Base-by-base conservation (phyloP, 2,329 filamentous ascomycete genomes). In the Scorias spongiosa region DNA sequence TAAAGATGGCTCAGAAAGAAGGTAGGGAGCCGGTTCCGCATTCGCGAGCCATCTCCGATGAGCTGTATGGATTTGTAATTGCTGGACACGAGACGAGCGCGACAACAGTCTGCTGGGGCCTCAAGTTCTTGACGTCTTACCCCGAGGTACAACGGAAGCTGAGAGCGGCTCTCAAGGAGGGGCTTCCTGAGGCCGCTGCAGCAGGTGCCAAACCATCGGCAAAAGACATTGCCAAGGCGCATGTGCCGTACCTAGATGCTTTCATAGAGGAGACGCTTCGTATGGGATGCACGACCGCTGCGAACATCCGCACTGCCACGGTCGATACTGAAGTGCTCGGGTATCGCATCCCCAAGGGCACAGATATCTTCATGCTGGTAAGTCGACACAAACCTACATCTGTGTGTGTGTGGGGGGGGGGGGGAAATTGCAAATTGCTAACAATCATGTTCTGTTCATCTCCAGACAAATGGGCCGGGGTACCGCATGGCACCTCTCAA, bases 31-130 rank as follows among this genome's bases (percentile, higher is more conserved):
- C 57, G 1, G 17, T 54, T 10, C 56, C 48, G 41, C 28, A 53
- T 29, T 46, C 57, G 51, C 51, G 46, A 50, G 52, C 46, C 4
- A 48, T 49, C 10, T 46, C 43, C 12, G 47, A 52, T 37, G 51
- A 64, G 49, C 45, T 62, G 1, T 61, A 58, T 32, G 60, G 56
- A 2, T 60, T 62, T 45, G 46, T 63, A 2, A 46, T 63, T n/a
- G 62, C 64, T n/a, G 69, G 66, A 10, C 63, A 69, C 45, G 67
- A 71, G 40, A 70, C 68, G 0, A 68, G 64, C 1, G 57, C 62
- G 10, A 66, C 62, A 7, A 64, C 64, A 0, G 49, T 69, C 1
- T 47, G 49, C 29, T 69, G 67, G 66, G 58, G 49, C 1, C 37
- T 68, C 9, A 69, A 69, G 42, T 53, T 54, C 43, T 56, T 69